A percentile compares a stretch with the other conserved stretches of the same genome.
phyloP scores from a whole-genome alignment of 1,284 basidiomycete species.

The Cryptococcus deneoformans region DNA sequence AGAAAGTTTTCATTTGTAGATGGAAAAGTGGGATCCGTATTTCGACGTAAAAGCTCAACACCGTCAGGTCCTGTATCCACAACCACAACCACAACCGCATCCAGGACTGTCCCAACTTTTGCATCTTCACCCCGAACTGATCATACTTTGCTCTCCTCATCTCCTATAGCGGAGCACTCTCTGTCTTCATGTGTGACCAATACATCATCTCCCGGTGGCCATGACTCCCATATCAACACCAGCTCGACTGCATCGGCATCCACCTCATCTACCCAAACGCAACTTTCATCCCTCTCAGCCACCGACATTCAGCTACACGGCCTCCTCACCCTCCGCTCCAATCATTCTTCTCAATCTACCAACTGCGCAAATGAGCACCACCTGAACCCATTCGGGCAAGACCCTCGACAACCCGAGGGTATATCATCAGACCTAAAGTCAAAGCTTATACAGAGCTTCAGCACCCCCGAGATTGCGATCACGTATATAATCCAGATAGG shows the following conservation, averaged over 20 bases:
- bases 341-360: background rate
- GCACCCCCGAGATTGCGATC: constrained; percentile 31
- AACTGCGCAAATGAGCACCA: background rate
- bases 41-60: background rate
- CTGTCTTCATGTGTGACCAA: background rate
- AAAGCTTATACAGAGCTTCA: constrained; percentile 29
- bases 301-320: constrained; percentile 37
- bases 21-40: background rate
- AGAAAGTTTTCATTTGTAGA: constrained; percentile 1
- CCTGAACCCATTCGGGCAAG: background rate
- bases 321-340: background rate
- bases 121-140: no score
- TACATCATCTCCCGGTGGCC: no score
- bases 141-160: no score
- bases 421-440: constrained; percentile 1
- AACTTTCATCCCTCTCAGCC: constrained; percentile 7
- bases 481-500: constrained; percentile 34
- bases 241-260: background rate
- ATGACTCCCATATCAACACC: no score
- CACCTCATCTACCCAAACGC: background rate
- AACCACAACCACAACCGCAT: background rate
- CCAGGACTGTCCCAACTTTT: no score
- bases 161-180: background rate
- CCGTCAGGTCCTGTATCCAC: background rate
- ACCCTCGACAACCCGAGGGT: background rate